Evolutionary conservation across 768 basidiomycete genomes (phyloP).

Genomic region (Pleurotus salmoneostramineus): DNA sequence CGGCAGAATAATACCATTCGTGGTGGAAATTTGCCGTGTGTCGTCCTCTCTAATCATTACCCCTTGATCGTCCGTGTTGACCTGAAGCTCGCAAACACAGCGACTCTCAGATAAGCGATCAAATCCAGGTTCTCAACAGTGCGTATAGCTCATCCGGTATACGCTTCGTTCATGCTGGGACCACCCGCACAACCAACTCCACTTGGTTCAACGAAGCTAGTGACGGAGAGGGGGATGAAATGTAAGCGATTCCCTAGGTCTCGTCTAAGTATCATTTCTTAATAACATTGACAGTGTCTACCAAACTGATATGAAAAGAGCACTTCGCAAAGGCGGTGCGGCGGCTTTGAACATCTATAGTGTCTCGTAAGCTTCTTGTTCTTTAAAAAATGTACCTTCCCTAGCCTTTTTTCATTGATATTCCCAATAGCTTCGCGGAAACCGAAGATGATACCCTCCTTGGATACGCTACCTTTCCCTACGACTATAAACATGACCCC

Average conservation of each 20-base stretch:
- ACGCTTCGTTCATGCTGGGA: conserved; percentile 22
- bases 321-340: conserved; percentile 26
- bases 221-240: conserved; percentile 16
- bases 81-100: no score
- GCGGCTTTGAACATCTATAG: conserved; percentile 33
- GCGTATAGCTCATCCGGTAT: conserved; percentile 26
- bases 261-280: no score
- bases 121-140: conserved; percentile 29
- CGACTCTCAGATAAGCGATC: conserved; percentile 20
- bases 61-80: neutral
- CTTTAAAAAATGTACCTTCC: no score
- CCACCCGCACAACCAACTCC: conserved; percentile 25
- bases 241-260: neutral
- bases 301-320: conserved; percentile 29
- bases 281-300: conserved; percentile 2
- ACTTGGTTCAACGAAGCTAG: conserved; percentile 28
- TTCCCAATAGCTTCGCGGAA: conserved; percentile 20
- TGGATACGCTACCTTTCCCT: conserved; percentile 34
- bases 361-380: conserved; percentile 23
- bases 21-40: conserved; percentile 41
- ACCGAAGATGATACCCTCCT: no score
- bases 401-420: neutral
- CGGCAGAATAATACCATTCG: conserved; percentile 21
- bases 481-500: conserved; percentile 21
- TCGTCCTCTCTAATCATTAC: neutral